Evolutionary conservation across 176 grass and related monocot genomes (phyloP).

Genomic region (Oryza longistaminata): DNA sequence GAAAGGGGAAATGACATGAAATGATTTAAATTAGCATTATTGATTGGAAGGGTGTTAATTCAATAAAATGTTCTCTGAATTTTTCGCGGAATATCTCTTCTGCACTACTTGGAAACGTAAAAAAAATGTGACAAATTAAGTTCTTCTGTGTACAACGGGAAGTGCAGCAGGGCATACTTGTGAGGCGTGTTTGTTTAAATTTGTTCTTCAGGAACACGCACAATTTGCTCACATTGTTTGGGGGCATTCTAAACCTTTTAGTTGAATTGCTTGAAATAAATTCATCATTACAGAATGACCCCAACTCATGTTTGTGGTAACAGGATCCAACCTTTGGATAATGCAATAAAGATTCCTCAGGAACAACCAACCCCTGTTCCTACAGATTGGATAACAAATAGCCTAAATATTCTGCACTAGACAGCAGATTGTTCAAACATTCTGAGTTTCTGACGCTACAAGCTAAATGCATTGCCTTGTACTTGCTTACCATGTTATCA

Average conservation of each 20-base stretch:
- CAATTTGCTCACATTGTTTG: not conserved
- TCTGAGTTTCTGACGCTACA: conserved; percentile 6
- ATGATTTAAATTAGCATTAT: not conserved
- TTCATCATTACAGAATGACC: not conserved
- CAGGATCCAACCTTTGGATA: not conserved
- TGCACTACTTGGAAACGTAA: conserved; percentile 1
- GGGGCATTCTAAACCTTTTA: not conserved
- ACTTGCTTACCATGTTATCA: not conserved
- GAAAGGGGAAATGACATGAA: not conserved
- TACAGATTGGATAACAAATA: not conserved
- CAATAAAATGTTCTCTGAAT: not conserved
- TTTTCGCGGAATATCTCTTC: not conserved
- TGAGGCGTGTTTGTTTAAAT: not conserved
- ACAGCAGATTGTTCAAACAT: conserved; percentile 1
- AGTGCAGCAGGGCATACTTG: not conserved
- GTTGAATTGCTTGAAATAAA: conserved; percentile 4
- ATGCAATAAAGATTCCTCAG: conserved; percentile 11
- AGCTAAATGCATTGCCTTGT: not conserved
- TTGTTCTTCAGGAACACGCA: conserved; percentile 17
- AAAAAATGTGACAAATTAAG: not conserved
- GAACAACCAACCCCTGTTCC: not conserved
- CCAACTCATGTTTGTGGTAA: not conserved
- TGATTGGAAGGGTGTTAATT: not conserved
- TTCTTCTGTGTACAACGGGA: not conserved
- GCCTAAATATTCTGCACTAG: not conserved